A percentile compares a stretch with the other conserved stretches of the same genome.
phyloP scores from a whole-genome alignment of 2,329 filamentous ascomycete species.

The Colletotrichum zoysiae region DNA sequence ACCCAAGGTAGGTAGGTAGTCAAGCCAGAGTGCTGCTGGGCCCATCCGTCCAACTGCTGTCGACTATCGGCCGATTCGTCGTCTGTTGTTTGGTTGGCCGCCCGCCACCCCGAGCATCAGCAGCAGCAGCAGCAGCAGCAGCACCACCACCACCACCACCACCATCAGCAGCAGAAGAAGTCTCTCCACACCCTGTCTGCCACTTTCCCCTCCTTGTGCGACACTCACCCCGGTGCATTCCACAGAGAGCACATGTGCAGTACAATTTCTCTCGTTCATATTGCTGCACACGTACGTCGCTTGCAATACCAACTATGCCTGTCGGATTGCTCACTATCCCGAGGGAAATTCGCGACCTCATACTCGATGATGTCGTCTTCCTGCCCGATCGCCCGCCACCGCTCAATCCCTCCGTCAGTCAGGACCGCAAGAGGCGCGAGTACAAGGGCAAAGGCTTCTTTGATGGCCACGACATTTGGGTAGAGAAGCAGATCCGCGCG shows the following conservation, averaged over 20 bases:
- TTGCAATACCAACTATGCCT: conserved; percentile 27
- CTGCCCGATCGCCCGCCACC: conserved; percentile 36
- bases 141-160: background rate
- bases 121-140: background rate
- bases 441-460: conserved; percentile 41
- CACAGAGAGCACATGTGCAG: background rate
- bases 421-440: conserved; percentile 40
- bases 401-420: conserved; percentile 31
- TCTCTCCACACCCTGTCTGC: background rate
- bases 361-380: conserved; percentile 40
- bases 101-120: background rate
- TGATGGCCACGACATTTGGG: conserved; percentile 43
- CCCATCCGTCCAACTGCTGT: background rate
- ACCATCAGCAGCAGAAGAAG: background rate
- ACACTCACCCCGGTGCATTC: conserved; percentile 2
- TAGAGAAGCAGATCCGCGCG: conserved; percentile 22
- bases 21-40: background rate
- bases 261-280: background rate
- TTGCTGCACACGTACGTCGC: background rate
- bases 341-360: conserved; percentile 41
- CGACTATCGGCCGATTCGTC: background rate
- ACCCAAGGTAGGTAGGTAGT: too few species aligned
- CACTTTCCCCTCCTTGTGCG: conserved; percentile 11
- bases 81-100: background rate
- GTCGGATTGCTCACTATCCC: conserved; percentile 39